phyloP scores from a whole-genome alignment of 1,139 yeast genomes.

The Yarrowia galli region DNA sequence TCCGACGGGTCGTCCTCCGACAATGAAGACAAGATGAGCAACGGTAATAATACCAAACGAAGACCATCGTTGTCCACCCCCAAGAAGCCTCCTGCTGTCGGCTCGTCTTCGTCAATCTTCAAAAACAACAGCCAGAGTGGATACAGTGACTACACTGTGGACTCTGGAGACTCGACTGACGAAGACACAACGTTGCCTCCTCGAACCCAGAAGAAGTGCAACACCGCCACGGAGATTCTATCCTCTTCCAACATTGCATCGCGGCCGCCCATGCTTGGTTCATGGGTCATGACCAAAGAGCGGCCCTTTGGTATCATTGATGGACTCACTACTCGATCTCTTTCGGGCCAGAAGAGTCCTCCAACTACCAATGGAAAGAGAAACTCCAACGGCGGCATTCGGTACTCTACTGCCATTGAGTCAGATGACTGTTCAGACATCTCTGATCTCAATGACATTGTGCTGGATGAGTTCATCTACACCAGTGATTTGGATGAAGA shows the following conservation, averaged over 20 bases:
- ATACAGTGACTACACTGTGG: conserved; percentile 45
- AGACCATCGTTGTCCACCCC: conserved; percentile 33
- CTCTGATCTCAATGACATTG: conserved; percentile 67
- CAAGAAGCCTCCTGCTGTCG: conserved; percentile 27
- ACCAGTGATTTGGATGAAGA: conserved; percentile 88
- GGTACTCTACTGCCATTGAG: conserved; percentile 19
- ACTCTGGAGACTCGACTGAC: conserved; percentile 85
- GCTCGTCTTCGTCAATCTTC: conserved; percentile 38
- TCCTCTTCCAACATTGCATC: conserved; percentile 84
- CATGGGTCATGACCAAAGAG: conserved; percentile 81
- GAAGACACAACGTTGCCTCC: conserved; percentile 81
- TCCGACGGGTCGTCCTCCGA: conserved; percentile 55
- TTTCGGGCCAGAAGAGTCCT: conserved; percentile 54
- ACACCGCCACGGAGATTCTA: conserved; percentile 85
- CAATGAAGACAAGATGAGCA: conserved; percentile 35
- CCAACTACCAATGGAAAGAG: conserved; percentile 3
- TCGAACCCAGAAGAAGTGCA: conserved; percentile 63
- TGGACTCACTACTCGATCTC: conserved; percentile 85
- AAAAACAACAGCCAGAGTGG: conserved; percentile 38
- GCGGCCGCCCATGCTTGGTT: conserved; percentile 89
- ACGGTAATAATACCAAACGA: neutral
- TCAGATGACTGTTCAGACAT: conserved; percentile 30
- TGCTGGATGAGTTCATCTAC: conserved; percentile 83
- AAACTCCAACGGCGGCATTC: conserved; percentile 8
- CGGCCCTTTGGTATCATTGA: conserved; percentile 94